These are phyloP conservation scores for Colletotrichum lupini DNA, from an alignment of 2,329 filamentous ascomycete genomes.

Conservation along the genomic window DNA sequence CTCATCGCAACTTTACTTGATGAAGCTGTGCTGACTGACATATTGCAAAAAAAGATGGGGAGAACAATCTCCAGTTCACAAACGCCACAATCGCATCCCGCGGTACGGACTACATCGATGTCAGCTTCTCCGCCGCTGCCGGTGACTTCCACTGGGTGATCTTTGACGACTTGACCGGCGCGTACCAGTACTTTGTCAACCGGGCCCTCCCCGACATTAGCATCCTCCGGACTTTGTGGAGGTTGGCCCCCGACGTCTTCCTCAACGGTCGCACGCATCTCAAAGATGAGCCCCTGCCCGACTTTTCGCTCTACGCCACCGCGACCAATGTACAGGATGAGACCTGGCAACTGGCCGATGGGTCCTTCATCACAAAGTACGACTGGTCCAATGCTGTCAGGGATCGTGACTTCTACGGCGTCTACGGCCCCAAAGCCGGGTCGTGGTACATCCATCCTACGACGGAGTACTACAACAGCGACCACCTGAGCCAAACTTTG, in stretches of 20 bases:
- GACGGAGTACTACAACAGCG: slow-evolving; percentile 32
- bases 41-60: slow-evolving; percentile 13
- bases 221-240: slow-evolving; percentile 32
- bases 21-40: slow-evolving; percentile 13
- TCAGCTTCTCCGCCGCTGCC: slow-evolving; percentile 29
- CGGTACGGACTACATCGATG: slow-evolving; percentile 31
- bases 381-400: slow-evolving; percentile 35
- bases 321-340: slow-evolving; percentile 35
- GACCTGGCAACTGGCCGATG: slow-evolving; percentile 32
- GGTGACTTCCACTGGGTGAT: slow-evolving; percentile 36
- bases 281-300: slow-evolving; percentile 31
- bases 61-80: slow-evolving; percentile 28
- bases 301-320: slow-evolving; percentile 31
- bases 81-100: slow-evolving; percentile 28
- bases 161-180: slow-evolving; percentile 32
- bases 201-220: slow-evolving; percentile 32
- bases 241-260: slow-evolving; percentile 30
- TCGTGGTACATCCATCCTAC: slow-evolving; percentile 34
- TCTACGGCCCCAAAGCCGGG: slow-evolving; percentile 27
- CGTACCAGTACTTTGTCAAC: slow-evolving; percentile 36
- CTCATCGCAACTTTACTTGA: not conserved
- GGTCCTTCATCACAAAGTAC: slow-evolving; percentile 33
- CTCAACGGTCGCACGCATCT: slow-evolving; percentile 31
- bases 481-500: slow-evolving; percentile 31
- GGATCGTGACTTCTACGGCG: slow-evolving; percentile 34